Evolutionary conservation across 805 yeast genomes (phyloP).

Genomic region (Candida peoriensis): DNA sequence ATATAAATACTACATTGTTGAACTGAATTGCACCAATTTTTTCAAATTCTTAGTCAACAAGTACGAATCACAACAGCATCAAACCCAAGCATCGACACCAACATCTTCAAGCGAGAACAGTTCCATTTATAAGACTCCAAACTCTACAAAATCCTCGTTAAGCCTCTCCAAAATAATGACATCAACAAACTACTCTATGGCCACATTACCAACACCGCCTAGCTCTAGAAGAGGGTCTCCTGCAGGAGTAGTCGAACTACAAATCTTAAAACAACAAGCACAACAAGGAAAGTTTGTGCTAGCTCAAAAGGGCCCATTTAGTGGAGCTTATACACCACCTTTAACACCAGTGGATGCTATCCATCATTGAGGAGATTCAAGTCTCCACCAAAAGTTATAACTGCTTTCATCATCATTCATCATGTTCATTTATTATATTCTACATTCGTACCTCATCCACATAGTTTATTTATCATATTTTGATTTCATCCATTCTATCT

Average conservation of each 20-base stretch:
- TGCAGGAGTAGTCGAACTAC: conserved; percentile 14
- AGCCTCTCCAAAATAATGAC: conserved; percentile 1
- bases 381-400: too few species aligned
- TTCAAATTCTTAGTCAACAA: conserved; percentile 6
- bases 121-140: conserved; percentile 8
- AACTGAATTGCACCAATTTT: neutral
- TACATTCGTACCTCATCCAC: too few species aligned
- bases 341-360: conserved; percentile 16
- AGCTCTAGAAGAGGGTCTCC: conserved; percentile 25
- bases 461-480: too few species aligned
- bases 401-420: too few species aligned
- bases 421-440: too few species aligned
- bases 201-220: conserved; percentile 21
- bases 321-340: conserved; percentile 16
- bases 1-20: conserved; percentile 1
- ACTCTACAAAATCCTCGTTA: conserved; percentile 5
- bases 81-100: conserved; percentile 8
- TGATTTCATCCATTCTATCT: too few species aligned
- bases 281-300: neutral
- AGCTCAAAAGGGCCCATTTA: neutral
- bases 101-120: conserved; percentile 1
- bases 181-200: neutral
- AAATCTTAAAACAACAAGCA: neutral
- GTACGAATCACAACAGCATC: conserved; percentile 9
- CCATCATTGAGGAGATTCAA: too few species aligned